Evolutionary conservation across 768 basidiomycete species (phyloP).

Genomic region (Amanita subjunquillea): DNA sequence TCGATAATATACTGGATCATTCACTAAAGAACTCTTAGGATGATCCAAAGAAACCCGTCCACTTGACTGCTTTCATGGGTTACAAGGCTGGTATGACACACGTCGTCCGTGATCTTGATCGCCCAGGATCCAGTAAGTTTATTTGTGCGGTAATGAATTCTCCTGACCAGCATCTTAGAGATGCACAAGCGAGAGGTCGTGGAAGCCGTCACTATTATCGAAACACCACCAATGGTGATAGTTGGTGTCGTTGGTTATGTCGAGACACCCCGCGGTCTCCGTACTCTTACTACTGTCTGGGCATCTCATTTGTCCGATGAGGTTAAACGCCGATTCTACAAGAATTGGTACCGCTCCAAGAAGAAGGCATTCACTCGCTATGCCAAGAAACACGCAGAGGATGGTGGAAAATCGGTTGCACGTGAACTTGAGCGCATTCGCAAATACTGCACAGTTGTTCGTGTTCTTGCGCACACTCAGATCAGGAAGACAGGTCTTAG

Average conservation of each 20-base stretch:
- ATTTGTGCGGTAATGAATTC: not conserved
- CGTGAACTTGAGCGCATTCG: constrained; percentile 99
- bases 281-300: constrained; percentile 98
- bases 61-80: constrained; percentile 96
- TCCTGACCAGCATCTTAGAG: constrained; percentile 39
- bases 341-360: constrained; percentile 99
- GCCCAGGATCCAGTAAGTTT: constrained; percentile 93
- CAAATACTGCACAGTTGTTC: constrained; percentile 99
- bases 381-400: constrained; percentile 98
- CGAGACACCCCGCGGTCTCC: constrained; percentile 98
- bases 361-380: constrained; percentile 99
- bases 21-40: constrained; percentile 43
- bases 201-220: constrained; percentile 92
- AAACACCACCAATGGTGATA: constrained; percentile 94
- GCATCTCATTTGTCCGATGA: constrained; percentile 97
- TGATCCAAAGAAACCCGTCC: constrained; percentile 98
- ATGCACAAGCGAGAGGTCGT: constrained; percentile 99
- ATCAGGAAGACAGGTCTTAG: constrained; percentile 94
- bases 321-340: constrained; percentile 98
- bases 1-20: constrained; percentile 4
- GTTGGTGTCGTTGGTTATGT: constrained; percentile 99
- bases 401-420: constrained; percentile 80
- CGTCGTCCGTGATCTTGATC: constrained; percentile 97
- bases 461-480: constrained; percentile 98
- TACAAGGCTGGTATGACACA: constrained; percentile 99